Evolutionary conservation across 768 basidiomycete species (phyloP).

Genomic region (Mycena rebaudengoi): DNA sequence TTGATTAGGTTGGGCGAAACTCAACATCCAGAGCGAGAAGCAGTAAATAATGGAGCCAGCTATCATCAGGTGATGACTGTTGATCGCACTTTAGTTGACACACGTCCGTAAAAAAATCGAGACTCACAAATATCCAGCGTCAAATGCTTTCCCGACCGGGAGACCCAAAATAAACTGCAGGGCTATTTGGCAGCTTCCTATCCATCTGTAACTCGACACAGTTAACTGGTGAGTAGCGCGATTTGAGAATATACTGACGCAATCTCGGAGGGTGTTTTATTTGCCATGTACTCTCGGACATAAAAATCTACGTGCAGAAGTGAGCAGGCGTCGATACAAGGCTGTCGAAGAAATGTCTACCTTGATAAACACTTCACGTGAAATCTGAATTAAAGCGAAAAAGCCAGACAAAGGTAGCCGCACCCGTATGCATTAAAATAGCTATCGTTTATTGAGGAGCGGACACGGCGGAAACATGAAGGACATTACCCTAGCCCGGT

Average conservation of each 20-base stretch:
- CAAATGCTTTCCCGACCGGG: slow-evolving; percentile 39
- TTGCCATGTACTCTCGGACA: slow-evolving; percentile 15
- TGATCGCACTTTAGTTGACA: neutral
- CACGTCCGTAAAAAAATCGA: neutral
- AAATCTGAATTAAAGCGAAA: slow-evolving; percentile 1
- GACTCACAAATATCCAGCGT: slow-evolving; percentile 37
- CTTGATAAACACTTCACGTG: slow-evolving; percentile 21
- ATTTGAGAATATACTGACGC: slow-evolving; percentile 6
- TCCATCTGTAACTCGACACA: slow-evolving; percentile 39
- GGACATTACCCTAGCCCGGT: slow-evolving; percentile 17
- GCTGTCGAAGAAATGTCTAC: neutral
- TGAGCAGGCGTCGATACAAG: neutral
- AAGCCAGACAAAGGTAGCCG: neutral
- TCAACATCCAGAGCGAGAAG: slow-evolving; percentile 48
- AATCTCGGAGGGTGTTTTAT: slow-evolving; percentile 12
- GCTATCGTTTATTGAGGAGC: neutral
- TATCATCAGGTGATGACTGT: slow-evolving; percentile 47
- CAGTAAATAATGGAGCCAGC: slow-evolving; percentile 50
- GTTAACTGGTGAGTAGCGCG: too few relatives aligned
- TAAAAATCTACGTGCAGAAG: slow-evolving; percentile 10
- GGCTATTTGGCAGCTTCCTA: slow-evolving; percentile 47
- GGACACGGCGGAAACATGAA: neutral
- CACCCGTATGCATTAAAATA: slow-evolving; percentile 25
- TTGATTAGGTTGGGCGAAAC: slow-evolving; percentile 43
- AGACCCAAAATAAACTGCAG: slow-evolving; percentile 39